Conservation (phyloP, 148 eudicot genomes). For the Dianthus caryophyllus region DNA sequence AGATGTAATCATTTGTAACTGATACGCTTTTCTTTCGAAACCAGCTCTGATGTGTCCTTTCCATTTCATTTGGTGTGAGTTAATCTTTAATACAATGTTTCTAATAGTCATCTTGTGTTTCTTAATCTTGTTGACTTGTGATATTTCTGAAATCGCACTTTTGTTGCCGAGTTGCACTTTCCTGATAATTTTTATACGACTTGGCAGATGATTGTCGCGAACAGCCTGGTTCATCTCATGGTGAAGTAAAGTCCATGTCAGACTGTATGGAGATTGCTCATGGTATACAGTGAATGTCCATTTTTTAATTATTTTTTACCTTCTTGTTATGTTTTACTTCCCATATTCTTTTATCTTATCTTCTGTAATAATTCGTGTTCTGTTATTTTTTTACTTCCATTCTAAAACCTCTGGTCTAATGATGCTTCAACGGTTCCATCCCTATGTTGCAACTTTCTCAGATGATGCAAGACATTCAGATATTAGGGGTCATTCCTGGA, state of each 20-base stretch:
- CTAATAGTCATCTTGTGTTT: conserved; percentile 3
- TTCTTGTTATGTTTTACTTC: background rate
- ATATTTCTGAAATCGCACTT: background rate
- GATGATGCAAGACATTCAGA: too few species aligned
- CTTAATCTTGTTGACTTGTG: too few species aligned
- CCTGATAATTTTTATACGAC: conserved; percentile 14
- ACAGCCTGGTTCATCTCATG: conserved; percentile 64
- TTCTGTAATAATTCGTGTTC: conserved; percentile 18
- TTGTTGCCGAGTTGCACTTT: background rate
- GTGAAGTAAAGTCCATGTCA: conserved; percentile 31
- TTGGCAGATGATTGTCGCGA: conserved; percentile 46
- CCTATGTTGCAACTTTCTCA: too few species aligned
- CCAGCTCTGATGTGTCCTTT: background rate
- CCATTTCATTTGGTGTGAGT: background rate
- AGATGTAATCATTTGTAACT: background rate
- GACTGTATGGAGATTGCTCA: conserved; percentile 36
- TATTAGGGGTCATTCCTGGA: too few species aligned
- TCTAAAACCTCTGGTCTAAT: too few species aligned
- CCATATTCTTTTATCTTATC: too few species aligned
- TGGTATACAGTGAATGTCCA: conserved; percentile 36
- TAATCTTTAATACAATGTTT: background rate
- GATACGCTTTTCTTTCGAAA: background rate
- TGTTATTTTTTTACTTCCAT: too few species aligned
- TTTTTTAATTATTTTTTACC: background rate
- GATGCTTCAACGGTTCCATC: too few species aligned